These are phyloP conservation scores for Fusarium mundagurra DNA, from an alignment of 2,329 filamentous ascomycete species.

Conservation along the genomic window DNA sequence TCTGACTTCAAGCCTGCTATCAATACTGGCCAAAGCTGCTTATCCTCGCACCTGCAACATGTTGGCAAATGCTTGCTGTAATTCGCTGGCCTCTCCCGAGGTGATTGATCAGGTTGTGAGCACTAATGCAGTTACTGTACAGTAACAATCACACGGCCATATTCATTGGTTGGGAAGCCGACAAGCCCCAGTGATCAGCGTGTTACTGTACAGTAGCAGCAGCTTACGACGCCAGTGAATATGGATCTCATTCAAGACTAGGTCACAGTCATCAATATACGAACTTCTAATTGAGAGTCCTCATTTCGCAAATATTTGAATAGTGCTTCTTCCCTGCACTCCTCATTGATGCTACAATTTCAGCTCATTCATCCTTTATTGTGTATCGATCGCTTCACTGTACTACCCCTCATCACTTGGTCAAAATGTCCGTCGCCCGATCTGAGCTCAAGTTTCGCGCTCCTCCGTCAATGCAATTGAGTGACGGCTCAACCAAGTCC, in stretches of 20 bases:
- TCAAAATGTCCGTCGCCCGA: slow-evolving; percentile 6
- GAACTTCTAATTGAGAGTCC: neutral
- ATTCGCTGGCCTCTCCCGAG: neutral
- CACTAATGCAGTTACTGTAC: slow-evolving; percentile 25
- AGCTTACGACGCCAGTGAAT: neutral
- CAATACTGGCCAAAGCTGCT: accelerated
- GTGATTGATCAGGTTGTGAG: neutral
- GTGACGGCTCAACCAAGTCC: slow-evolving; percentile 1
- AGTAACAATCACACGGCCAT: neutral
- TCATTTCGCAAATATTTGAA: neutral
- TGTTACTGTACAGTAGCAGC: slow-evolving; percentile 12
- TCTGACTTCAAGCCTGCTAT: accelerated
- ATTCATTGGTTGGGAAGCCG: neutral
- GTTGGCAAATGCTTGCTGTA: neutral
- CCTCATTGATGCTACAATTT: accelerated
- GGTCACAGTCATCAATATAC: neutral
- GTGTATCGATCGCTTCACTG: too few relatives aligned
- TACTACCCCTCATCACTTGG: neutral
- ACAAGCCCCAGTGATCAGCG: neutral
- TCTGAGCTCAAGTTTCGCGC: slow-evolving; percentile 11
- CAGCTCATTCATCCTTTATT: neutral
- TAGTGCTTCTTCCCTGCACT: accelerated
- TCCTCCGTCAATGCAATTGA: slow-evolving; percentile 18
- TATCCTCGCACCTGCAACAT: neutral
- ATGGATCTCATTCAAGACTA: neutral